These are phyloP conservation scores for Chrysanthemum seticuspe DNA, from an alignment of 129 eudicot species.

Conservation along the genomic window DNA sequence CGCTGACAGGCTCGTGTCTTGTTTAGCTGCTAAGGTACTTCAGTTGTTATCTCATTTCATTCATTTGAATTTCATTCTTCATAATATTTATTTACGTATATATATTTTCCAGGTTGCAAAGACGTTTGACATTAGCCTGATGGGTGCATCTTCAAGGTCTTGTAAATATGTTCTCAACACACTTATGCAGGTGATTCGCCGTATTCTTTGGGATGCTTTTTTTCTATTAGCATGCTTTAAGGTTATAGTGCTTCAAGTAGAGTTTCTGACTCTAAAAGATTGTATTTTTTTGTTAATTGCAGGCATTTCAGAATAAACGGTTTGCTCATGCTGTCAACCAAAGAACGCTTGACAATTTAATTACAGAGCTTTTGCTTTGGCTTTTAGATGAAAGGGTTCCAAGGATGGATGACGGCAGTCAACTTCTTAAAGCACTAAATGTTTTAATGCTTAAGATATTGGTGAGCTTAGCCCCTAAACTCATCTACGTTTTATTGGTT, in stretches of 20 bases:
- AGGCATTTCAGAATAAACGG: conserved; percentile 90
- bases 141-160: conserved; percentile 94
- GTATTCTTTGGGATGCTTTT: neutral
- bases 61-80: neutral
- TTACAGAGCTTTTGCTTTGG: conserved; percentile 98
- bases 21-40: conserved; percentile 81
- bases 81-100: neutral
- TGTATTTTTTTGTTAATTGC: conserved; percentile 27
- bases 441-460: conserved; percentile 88
- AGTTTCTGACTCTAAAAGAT: conserved; percentile 11
- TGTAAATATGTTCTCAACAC: conserved; percentile 98
- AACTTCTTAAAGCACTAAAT: conserved; percentile 94
- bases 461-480: conserved; percentile 31
- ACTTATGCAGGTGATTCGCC: conserved; percentile 75
- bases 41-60: too few species aligned
- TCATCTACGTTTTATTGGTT: neutral
- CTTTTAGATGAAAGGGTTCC: conserved; percentile 99
- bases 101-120: conserved; percentile 66
- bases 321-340: conserved; percentile 95
- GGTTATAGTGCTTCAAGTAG: neutral
- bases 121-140: conserved; percentile 88
- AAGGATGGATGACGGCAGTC: conserved; percentile 96
- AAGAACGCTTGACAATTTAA: conserved; percentile 79
- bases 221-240: neutral
- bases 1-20: conserved; percentile 93